Evolutionary conservation across 352 stramenopile genomes (phyloP), one percentile per base, ranked within the genome.

Genomic region (Pythium oligandrum): DNA sequence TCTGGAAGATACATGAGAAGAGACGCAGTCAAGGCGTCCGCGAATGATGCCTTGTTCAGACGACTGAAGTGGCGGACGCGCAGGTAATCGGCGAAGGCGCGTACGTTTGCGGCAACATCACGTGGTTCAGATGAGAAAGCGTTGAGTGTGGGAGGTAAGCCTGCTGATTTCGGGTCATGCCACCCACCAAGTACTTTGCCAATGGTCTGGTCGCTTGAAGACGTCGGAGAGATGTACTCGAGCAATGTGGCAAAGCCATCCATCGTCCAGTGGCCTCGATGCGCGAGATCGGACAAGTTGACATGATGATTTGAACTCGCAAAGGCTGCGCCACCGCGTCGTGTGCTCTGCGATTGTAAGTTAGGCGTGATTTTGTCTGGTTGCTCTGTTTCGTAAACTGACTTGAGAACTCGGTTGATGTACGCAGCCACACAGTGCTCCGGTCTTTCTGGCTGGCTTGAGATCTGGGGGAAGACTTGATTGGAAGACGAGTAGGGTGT

Each of bases 191-290:
- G 44, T 0, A 61, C 48, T 17, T 69, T 65, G 5, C 48, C 44
- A 31, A 65, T 48, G 6, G 42, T 62, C 32, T 62, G 52, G n/a
- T 60, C 52, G 32, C 53, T 65, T 0, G 56, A 33, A 0, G 57
- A 48, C 1, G 61, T 60, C 3, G 56, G 48, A 1, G 48, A 65
- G 37, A 64, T 64, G 30, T 65, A 69, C n/a, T 69, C 43, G 0
- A 69, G 51, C 0, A 65, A 36, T 1, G 44, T 65, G 2, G 40
- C 44, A 40, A 62, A 69, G 0, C 61, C 56, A 35, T 65, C 56
- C 52, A 59, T 65, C 31, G 48, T 54, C 56, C 61, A 62, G 4
- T 57, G 6, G 0, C 52, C 52, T 11, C 61, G 51, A 11, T 62
- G 56, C 4, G 61, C 52, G 32, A 69, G 49, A 46, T 64, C 48